phyloP scores from a whole-genome alignment of 108 stramenopile species.

The Craspedostauros australis region DNA sequence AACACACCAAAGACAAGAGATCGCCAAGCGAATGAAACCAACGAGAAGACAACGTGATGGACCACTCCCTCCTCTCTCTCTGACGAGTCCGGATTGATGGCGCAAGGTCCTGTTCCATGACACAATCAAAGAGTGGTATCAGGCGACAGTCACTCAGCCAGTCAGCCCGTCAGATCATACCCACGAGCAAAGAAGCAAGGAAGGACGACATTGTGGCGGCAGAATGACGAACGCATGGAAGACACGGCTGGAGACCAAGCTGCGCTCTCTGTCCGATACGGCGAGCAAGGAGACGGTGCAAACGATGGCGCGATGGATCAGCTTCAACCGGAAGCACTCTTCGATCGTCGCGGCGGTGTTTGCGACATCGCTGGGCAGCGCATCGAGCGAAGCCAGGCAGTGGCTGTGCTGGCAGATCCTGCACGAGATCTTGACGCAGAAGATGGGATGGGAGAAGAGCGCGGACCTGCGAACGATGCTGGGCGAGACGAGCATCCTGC shows the following conservation, averaged over 20 bases:
- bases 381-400: conserved; percentile 15
- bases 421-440: conserved; percentile 29
- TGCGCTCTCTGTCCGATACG: conserved; percentile 23
- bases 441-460: conserved; percentile 31
- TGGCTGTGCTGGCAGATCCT: conserved; percentile 42
- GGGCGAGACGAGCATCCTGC: conserved; percentile 44
- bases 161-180: no score
- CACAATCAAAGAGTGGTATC: no score
- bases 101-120: no score
- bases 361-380: not conserved
- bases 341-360: conserved; percentile 8
- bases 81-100: no score
- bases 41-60: no score
- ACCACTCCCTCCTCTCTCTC: no score
- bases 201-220: no score
- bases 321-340: conserved; percentile 46
- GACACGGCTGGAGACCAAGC: conserved; percentile 41
- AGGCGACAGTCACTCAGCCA: no score
- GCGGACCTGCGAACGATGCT: conserved; percentile 38
- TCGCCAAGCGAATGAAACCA: no score
- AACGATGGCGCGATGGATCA: conserved; percentile 48
- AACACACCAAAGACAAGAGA: no score
- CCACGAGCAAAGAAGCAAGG: no score
- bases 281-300: conserved; percentile 49
- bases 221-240: no score